These are phyloP conservation scores for Naumovozyma castellii DNA, from an alignment of 805 yeast genomes.

Conservation along the genomic window DNA sequence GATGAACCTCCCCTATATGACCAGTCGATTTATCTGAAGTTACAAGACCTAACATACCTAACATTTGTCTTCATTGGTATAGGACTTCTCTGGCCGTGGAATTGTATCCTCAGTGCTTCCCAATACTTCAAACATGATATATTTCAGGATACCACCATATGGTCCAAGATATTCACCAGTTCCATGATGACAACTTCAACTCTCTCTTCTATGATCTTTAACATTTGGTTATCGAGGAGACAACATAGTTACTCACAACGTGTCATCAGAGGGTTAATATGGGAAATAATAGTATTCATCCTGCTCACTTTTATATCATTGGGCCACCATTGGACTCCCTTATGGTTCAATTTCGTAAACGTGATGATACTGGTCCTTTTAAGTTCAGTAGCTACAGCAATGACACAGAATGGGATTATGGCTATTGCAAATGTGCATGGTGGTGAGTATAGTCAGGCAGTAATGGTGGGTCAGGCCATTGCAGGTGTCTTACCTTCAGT, in stretches of 20 bases:
- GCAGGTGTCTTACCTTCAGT: constrained; percentile 89
- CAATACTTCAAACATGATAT: constrained; percentile 60
- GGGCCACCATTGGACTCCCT: constrained; percentile 12
- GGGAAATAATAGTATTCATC: constrained; percentile 51
- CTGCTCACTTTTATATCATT: constrained; percentile 37
- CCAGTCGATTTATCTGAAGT: constrained; percentile 2
- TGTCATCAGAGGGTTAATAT: constrained; percentile 47
- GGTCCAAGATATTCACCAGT: constrained; percentile 58
- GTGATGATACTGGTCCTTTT: constrained; percentile 55
- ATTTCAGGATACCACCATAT: constrained; percentile 38
- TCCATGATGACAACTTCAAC: constrained; percentile 87
- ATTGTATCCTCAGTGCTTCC: constrained; percentile 78
- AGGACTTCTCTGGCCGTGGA: constrained; percentile 94
- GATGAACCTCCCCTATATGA: neutral
- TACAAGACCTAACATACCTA: constrained; percentile 32
- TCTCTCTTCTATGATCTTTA: constrained; percentile 49
- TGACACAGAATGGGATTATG: constrained; percentile 84
- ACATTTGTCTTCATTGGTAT: constrained; percentile 65
- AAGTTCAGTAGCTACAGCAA: constrained; percentile 67
- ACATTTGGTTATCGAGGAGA: constrained; percentile 51
- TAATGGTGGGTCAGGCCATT: constrained; percentile 89
- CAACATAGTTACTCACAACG: constrained; percentile 51
- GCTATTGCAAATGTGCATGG: constrained; percentile 76
- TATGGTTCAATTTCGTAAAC: constrained; percentile 32
- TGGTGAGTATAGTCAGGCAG: constrained; percentile 72